Evolutionary conservation across 2,329 filamentous ascomycete species (phyloP).

Genomic region (Apiospora kogelbergensis): DNA sequence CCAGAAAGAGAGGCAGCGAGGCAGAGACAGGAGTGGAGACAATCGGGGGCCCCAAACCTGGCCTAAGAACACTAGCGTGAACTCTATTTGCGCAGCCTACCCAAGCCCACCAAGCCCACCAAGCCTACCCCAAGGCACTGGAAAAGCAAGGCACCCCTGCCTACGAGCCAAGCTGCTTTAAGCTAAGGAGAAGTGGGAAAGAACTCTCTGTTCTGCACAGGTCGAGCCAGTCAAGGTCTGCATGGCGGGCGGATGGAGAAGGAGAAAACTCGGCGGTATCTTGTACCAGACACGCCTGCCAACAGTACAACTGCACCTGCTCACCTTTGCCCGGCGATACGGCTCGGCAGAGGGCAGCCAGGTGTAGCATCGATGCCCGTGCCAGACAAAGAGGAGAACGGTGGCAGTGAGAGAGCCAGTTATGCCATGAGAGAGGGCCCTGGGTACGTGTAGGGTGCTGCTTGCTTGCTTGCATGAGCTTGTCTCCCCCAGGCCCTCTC

Average conservation of each 20-base stretch:
- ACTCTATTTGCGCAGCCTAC: conserved; percentile 14
- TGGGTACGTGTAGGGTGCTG: no score
- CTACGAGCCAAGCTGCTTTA: background rate
- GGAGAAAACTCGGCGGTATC: background rate
- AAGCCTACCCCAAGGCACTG: conserved; percentile 4
- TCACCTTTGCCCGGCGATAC: background rate
- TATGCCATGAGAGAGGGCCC: background rate
- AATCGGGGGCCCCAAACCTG: conserved; percentile 12
- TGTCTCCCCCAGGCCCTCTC: background rate
- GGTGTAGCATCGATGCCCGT: background rate
- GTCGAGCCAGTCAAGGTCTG: conserved; percentile 7
- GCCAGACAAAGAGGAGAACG: background rate
- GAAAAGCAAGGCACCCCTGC: conserved; percentile 4
- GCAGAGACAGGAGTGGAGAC: background rate
- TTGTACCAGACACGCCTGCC: background rate
- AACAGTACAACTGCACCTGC: background rate
- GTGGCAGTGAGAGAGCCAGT: background rate
- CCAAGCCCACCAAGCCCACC: background rate
- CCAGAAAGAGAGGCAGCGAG: no score
- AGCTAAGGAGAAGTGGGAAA: conserved; percentile 3
- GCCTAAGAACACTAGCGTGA: conserved; percentile 13
- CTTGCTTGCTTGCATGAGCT: conserved; percentile 1
- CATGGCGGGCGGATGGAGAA: background rate
- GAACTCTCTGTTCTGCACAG: background rate
- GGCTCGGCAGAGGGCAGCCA: background rate